Percentiles rank a stretch among this genome's conserved stretches.
Conservation (phyloP, 2,329 filamentous ascomycete genomes). For the Sporothrix brunneoviolacea region DNA sequence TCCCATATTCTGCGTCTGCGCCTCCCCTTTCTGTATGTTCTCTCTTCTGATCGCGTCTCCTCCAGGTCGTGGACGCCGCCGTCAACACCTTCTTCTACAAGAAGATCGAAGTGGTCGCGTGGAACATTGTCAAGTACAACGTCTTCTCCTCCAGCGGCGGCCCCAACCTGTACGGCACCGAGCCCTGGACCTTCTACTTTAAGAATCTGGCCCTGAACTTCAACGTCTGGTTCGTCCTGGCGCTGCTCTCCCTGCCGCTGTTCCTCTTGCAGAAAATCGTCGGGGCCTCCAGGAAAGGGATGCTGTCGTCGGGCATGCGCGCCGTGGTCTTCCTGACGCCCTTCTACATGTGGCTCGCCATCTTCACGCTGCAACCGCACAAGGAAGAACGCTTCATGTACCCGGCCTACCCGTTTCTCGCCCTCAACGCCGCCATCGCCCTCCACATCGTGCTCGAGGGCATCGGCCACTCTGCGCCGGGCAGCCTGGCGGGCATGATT, state of each 20-base stretch:
- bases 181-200: constrained; percentile 95
- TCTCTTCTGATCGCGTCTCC: no score
- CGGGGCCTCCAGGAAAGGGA: constrained; percentile 53
- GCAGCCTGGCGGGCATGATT: constrained; percentile 61
- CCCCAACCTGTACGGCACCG: constrained; percentile 88
- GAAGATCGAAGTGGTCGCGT: constrained; percentile 67
- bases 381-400: constrained; percentile 99
- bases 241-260: constrained; percentile 66
- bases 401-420: constrained; percentile 83
- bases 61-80: constrained; percentile 56
- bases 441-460: constrained; percentile 73
- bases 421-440: constrained; percentile 78
- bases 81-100: constrained; percentile 83
- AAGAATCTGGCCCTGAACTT: constrained; percentile 90
- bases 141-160: constrained; percentile 77
- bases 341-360: constrained; percentile 89
- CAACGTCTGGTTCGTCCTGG: constrained; percentile 86
- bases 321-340: constrained; percentile 73
- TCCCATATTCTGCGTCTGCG: no score
- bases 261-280: constrained; percentile 66
- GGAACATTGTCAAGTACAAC: constrained; percentile 96
- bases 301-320: constrained; percentile 65
- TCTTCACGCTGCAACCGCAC: constrained; percentile 89
- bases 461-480: constrained; percentile 63
- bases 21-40: constrained; percentile 40